Percentiles rank a stretch among this genome's conserved stretches.
Evolutionary conservation across 768 basidiomycete species (phyloP).

Genomic region (Tricholoma terreum): DNA sequence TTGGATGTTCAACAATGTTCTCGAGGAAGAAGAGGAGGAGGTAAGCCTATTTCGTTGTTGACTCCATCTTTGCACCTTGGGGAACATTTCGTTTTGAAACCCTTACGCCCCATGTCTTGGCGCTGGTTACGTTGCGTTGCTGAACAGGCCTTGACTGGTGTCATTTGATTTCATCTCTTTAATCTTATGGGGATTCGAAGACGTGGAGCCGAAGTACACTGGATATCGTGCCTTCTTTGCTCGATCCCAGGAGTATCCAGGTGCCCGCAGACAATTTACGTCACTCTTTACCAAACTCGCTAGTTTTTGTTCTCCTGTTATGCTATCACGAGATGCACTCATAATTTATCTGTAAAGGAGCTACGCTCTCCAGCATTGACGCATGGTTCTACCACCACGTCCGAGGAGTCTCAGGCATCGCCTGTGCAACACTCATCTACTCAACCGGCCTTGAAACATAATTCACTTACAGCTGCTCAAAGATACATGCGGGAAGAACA

Average conservation of each 20-base stretch:
- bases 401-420: slow-evolving; percentile 30
- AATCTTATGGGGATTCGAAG: background rate
- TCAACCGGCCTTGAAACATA: slow-evolving; percentile 11
- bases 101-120: background rate
- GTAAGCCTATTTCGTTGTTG: slow-evolving; percentile 21
- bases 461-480: slow-evolving; percentile 7
- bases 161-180: background rate
- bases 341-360: slow-evolving; percentile 6
- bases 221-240: background rate
- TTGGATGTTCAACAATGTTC: slow-evolving; percentile 69
- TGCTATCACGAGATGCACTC: slow-evolving; percentile 2
- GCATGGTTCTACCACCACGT: slow-evolving; percentile 31
- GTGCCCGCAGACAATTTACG: background rate
- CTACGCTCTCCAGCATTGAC: slow-evolving; percentile 29
- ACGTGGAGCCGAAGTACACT: background rate
- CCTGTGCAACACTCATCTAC: slow-evolving; percentile 21
- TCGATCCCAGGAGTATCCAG: background rate
- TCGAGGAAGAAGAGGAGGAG: slow-evolving; percentile 56
- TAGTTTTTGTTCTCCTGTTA: background rate
- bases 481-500: slow-evolving; percentile 8
- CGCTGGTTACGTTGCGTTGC: background rate
- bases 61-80: background rate
- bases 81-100: background rate
- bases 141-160: background rate
- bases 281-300: background rate